phyloP scores from a whole-genome alignment of 2,329 filamentous ascomycete genomes.

The Blumeriella jaapii region DNA sequence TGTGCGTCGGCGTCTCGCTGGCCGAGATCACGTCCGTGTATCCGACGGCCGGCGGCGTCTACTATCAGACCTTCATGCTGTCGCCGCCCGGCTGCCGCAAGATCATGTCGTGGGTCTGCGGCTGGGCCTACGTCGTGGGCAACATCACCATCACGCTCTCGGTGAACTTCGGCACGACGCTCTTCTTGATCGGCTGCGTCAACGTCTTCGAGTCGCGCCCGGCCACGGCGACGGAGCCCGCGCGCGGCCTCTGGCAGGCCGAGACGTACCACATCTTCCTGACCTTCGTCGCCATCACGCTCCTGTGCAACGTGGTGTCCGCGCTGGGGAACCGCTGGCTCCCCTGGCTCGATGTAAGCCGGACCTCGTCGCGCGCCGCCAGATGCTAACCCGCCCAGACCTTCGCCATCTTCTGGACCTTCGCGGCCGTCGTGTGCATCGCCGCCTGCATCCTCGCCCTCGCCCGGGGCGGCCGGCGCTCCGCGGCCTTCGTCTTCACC shows the following conservation, averaged over 20 bases:
- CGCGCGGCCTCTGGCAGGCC: constrained; percentile 35
- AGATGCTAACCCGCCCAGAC: constrained; percentile 35
- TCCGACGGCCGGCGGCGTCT: constrained; percentile 62
- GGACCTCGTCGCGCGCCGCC: too few species aligned
- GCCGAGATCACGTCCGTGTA: constrained; percentile 67
- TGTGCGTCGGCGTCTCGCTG: constrained; percentile 57
- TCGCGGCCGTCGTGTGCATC: constrained; percentile 57
- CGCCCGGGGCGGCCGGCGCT: constrained; percentile 47
- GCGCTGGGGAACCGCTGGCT: constrained; percentile 41
- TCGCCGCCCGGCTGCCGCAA: constrained; percentile 46
- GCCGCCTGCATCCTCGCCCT: constrained; percentile 50
- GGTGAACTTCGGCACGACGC: constrained; percentile 46
- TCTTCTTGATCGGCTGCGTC: constrained; percentile 41
- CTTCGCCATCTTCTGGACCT: constrained; percentile 64
- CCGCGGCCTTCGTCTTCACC: constrained; percentile 52
- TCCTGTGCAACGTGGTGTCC: constrained; percentile 39
- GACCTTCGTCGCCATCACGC: constrained; percentile 37
- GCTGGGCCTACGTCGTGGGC: constrained; percentile 63
- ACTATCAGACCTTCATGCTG: constrained; percentile 69
- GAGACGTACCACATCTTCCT: constrained; percentile 35
- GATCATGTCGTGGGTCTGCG: constrained; percentile 56
- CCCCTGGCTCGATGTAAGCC: constrained; percentile 54
- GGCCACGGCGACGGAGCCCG: constrained; percentile 24
- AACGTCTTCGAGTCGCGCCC: constrained; percentile 37
- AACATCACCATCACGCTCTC: constrained; percentile 69